phyloP scores from a whole-genome alignment of 164 flowering plant genomes.

The Paratinospora sagittata region DNA sequence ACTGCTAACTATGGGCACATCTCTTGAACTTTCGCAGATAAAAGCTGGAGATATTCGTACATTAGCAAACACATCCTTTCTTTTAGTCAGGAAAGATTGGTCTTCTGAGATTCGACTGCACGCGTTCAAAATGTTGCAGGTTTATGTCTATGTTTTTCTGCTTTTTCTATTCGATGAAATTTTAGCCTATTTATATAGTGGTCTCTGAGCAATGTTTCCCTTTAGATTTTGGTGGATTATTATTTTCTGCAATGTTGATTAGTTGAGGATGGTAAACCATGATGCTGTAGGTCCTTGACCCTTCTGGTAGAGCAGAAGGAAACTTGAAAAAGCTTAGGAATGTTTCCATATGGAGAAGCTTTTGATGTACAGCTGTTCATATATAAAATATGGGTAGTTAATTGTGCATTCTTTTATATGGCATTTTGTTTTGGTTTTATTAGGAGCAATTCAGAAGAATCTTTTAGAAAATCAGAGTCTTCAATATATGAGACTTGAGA shows the following conservation, averaged over 20 bases:
- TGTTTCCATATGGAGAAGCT: background rate
- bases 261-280: background rate
- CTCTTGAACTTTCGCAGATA: conserved; percentile 37
- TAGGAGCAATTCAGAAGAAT: background rate
- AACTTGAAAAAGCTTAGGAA: background rate
- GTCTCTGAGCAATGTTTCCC: background rate
- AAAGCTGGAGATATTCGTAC: conserved; percentile 78
- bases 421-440: background rate
- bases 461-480: no score
- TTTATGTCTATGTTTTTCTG: conserved; percentile 15
- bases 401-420: background rate
- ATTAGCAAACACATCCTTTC: conserved; percentile 65
- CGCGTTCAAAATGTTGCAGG: conserved; percentile 94
- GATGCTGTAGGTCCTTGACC: background rate
- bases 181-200: background rate
- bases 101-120: conserved; percentile 88
- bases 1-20: background rate
- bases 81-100: conserved; percentile 75
- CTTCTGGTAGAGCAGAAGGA: background rate
- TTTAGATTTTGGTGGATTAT: background rate
- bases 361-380: background rate
- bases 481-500: background rate
- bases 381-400: background rate
- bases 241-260: background rate
- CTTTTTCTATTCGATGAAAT: background rate